Conservation (phyloP, 139 green algal species). For the Pseudopediastrum boryanum region DNA sequence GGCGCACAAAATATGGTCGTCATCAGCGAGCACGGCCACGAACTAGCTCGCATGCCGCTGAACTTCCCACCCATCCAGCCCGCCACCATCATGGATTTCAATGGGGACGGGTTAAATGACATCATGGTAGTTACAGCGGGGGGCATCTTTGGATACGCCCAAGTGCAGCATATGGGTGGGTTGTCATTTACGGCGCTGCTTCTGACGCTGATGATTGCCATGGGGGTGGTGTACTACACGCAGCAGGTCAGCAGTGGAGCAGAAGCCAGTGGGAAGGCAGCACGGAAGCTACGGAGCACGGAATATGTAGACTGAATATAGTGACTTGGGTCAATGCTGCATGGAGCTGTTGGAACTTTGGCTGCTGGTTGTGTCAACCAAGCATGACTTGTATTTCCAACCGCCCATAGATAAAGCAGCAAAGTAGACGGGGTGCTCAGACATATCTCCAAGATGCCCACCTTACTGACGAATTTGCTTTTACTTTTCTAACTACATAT, state of each 20-base stretch:
- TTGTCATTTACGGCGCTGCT: slow-evolving; percentile 83
- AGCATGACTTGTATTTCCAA: too few species aligned
- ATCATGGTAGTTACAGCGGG: slow-evolving; percentile 72
- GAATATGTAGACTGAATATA: slow-evolving; percentile 61
- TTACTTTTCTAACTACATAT: too few species aligned
- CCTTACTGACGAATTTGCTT: too few species aligned
- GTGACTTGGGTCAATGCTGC: too few species aligned
- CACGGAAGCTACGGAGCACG: slow-evolving; percentile 54
- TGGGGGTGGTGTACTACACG: slow-evolving; percentile 81
- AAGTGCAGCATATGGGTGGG: slow-evolving; percentile 78
- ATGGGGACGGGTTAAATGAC: slow-evolving; percentile 88
- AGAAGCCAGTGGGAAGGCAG: neutral
- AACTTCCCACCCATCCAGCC: slow-evolving; percentile 52
- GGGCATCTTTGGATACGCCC: slow-evolving; percentile 73
- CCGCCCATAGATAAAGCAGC: too few species aligned
- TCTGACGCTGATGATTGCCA: slow-evolving; percentile 81
- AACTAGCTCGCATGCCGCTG: slow-evolving; percentile 69
- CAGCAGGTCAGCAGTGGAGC: slow-evolving; percentile 55
- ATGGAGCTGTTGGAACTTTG: too few species aligned
- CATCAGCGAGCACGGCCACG: slow-evolving; percentile 74
- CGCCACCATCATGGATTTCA: slow-evolving; percentile 85
- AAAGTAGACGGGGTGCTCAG: too few species aligned
- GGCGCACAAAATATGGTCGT: slow-evolving; percentile 54
- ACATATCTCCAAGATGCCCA: too few species aligned
- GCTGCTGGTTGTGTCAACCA: too few species aligned